These are phyloP conservation scores for Fusarium poae DNA, from an alignment of 2,329 filamentous ascomycete species.

Conservation along the genomic window DNA sequence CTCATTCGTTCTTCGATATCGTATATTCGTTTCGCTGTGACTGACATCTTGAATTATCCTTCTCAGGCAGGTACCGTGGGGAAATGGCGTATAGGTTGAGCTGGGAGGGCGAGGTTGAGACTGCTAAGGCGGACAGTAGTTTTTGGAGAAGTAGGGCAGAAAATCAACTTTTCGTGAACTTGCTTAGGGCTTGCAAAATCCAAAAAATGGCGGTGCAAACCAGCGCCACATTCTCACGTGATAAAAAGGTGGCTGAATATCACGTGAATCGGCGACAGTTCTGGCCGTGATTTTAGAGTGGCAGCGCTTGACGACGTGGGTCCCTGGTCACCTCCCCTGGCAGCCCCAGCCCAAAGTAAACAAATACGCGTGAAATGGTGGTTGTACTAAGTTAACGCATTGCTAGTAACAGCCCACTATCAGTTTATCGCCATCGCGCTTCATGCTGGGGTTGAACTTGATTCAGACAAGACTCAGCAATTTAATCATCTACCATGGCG, in stretches of 20 bases:
- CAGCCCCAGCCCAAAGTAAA: slow-evolving; percentile 53
- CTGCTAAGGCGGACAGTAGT: slow-evolving; percentile 49
- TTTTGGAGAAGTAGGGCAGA: slow-evolving; percentile 58
- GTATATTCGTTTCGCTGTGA: slow-evolving; percentile 43
- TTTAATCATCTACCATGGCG: slow-evolving; percentile 50
- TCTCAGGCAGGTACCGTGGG: slow-evolving; percentile 56
- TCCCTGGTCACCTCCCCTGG: slow-evolving; percentile 41
- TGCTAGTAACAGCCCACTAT: slow-evolving; percentile 38
- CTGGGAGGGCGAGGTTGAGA: slow-evolving; percentile 53
- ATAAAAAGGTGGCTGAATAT: slow-evolving; percentile 1
- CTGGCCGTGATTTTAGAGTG: slow-evolving; percentile 1
- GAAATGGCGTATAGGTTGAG: slow-evolving; percentile 55
- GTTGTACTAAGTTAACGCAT: not conserved
- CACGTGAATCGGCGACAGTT: slow-evolving; percentile 41
- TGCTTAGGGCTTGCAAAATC: slow-evolving; percentile 45
- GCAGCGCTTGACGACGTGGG: slow-evolving; percentile 32
- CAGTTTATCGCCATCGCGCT: slow-evolving; percentile 44
- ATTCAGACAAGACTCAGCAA: slow-evolving; percentile 30
- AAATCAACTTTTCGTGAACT: slow-evolving; percentile 27
- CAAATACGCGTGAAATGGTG: slow-evolving; percentile 54
- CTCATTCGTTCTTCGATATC: slow-evolving; percentile 39
- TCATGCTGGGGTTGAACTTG: slow-evolving; percentile 36
- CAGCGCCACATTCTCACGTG: slow-evolving; percentile 48
- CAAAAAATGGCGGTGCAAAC: slow-evolving; percentile 50
- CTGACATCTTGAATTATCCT: slow-evolving; percentile 62